Percentiles rank a stretch among this genome's conserved stretches.
phyloP scores from a whole-genome alignment of 352 stramenopile species.

The Globisporangium solare region DNA sequence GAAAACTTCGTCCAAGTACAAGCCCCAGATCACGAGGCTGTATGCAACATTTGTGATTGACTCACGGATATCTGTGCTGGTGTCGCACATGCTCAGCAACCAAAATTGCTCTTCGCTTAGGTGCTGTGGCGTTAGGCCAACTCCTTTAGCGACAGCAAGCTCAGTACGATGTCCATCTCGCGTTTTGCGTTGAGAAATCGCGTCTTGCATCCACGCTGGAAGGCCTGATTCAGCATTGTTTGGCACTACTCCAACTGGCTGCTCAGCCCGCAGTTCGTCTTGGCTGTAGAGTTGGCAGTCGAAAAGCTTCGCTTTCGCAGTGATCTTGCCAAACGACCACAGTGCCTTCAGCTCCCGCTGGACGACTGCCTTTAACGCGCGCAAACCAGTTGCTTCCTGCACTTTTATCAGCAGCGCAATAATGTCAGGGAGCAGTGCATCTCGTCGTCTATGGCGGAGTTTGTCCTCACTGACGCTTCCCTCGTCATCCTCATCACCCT shows the following conservation, averaged over 20 bases:
- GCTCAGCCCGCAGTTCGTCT: not conserved
- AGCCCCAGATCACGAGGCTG: conserved; percentile 3
- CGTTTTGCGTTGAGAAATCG: not conserved
- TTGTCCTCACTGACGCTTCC: not conserved
- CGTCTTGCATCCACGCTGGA: conserved; percentile 2
- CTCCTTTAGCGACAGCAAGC: conserved; percentile 2
- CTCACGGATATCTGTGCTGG: not conserved
- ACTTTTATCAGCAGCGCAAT: conserved; percentile 6
- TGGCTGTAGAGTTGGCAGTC: conserved; percentile 3
- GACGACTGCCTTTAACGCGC: conserved; percentile 1
- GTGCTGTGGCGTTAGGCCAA: not conserved
- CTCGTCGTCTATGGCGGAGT: not conserved
- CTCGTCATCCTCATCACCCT: not conserved
- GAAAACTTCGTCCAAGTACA: conserved; percentile 7
- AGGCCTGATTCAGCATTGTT: not conserved
- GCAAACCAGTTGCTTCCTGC: conserved; percentile 1
- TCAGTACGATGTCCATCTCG: not conserved
- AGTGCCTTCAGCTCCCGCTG: conserved; percentile 6
- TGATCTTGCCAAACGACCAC: conserved; percentile 1
- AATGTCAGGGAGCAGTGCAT: not conserved
- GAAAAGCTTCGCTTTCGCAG: not conserved
- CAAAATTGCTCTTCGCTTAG: conserved; percentile 6
- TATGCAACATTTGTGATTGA: not conserved
- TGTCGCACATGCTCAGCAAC: not conserved
- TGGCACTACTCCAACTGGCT: not conserved